Evolutionary conservation across 1,284 basidiomycete species (phyloP).

Genomic region (Marasmius sp.): DNA sequence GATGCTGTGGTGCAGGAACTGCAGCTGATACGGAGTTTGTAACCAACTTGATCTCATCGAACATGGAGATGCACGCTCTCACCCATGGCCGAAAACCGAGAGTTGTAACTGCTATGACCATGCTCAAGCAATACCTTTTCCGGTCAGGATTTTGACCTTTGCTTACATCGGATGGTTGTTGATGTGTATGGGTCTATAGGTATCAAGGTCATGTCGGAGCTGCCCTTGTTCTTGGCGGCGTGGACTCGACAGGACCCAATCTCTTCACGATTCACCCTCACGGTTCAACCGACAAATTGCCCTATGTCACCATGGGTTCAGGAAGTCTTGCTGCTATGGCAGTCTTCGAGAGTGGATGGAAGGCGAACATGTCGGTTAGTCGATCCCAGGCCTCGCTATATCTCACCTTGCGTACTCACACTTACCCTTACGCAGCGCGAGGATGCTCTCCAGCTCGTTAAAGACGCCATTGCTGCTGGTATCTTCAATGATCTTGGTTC

Average conservation of each 20-base stretch:
- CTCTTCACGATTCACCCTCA: conserved; percentile 97
- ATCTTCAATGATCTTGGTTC: conserved; percentile 99
- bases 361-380: conserved; percentile 77
- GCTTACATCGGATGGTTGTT: neutral
- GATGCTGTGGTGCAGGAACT: conserved; percentile 98
- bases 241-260: conserved; percentile 90
- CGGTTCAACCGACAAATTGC: conserved; percentile 97
- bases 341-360: conserved; percentile 91
- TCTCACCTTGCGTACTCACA: neutral
- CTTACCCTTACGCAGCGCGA: conserved; percentile 51
- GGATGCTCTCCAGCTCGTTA: conserved; percentile 84
- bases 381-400: neutral
- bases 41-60: conserved; percentile 90
- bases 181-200: conserved; percentile 37
- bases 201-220: conserved; percentile 96
- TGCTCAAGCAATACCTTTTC: conserved; percentile 82
- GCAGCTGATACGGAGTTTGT: conserved; percentile 98
- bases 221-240: conserved; percentile 95
- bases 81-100: conserved; percentile 75
- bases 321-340: conserved; percentile 98
- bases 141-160: conserved; percentile 25
- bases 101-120: conserved; percentile 89
- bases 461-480: conserved; percentile 88
- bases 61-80: conserved; percentile 83
- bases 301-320: conserved; percentile 99